Conservation (phyloP, 108 stramenopile species). For the Conticribra guillardii region DNA sequence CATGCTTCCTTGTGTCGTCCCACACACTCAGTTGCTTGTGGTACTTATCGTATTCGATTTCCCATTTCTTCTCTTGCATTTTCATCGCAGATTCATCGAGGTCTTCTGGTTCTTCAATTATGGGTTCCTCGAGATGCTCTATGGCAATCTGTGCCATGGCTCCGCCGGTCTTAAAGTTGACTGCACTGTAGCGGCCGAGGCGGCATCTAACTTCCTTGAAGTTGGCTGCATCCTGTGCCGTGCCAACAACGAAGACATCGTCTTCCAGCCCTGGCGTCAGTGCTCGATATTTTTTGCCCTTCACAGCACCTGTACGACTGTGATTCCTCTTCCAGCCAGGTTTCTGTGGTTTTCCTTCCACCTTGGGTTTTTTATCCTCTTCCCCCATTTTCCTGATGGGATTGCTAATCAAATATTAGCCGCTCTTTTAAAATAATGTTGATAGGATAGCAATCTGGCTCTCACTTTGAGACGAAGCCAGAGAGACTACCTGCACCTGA, state of each 20-base stretch:
- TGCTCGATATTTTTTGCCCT: not conserved
- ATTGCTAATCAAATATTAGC: too few species aligned
- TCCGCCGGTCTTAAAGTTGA: not conserved
- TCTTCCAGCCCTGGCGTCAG: slow-evolving; percentile 1
- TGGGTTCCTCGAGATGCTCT: not conserved
- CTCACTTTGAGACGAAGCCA: too few species aligned
- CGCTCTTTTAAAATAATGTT: too few species aligned
- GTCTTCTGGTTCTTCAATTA: not conserved
- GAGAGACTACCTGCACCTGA: too few species aligned
- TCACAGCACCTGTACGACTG: too few species aligned
- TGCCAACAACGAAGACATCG: not conserved
- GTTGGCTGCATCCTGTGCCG: slow-evolving; percentile 2
- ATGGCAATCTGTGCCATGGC: slow-evolving; percentile 3
- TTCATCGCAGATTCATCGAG: not conserved
- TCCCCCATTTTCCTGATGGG: too few species aligned
- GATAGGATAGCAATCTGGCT: too few species aligned
- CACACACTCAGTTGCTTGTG: not conserved
- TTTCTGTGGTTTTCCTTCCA: too few species aligned
- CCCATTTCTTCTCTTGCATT: too few species aligned
- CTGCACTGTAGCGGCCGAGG: not conserved
- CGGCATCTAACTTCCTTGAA: not conserved
- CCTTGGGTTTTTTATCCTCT: too few species aligned
- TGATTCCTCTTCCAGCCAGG: too few species aligned
- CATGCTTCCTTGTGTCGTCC: not conserved
- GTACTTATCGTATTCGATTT: slow-evolving; percentile 6